Base-by-base conservation (phyloP, 768 basidiomycete species). In the Russula sp. region DNA sequence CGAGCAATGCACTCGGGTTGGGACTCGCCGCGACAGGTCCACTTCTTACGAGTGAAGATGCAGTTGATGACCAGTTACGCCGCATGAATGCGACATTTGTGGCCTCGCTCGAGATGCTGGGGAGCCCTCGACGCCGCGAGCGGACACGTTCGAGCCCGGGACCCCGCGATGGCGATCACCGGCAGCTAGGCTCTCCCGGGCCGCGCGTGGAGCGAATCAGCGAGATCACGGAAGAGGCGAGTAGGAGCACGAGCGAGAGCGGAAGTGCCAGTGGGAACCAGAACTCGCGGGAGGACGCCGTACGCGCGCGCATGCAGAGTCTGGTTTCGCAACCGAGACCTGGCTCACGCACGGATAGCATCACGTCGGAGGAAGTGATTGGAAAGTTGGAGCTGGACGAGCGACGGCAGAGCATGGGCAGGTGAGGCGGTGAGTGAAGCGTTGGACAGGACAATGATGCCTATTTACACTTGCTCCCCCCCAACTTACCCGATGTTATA, bases 51-150 rank as follows among this genome's bases (percentile, higher is more conserved):
- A 83, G 78, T 35, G 83, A 81, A 66, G 77, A 79, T 4, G 88
- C 85, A 60, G 83, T 91, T 3, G 86, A 88, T 57, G 84, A 84
- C 71, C 76, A 81, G 64, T 70, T 91, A 57, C 75, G 74, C 52
- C 77, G 78, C 73, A 87, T 90, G 88, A 83, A 88, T 61, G 85
- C 85, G 66, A 76, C 78, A 47, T 91, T 91, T 71, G 65, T 83
- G 68, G 80, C 79, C 59, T 87, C 84, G 53, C 73, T 91, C 37
- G 82, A 84, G 61, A 85, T 84, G 18, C 74, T 89, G 3, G 73
- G 75, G 1, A 57, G 59, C n/a, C 73, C 76, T 9, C 68, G 73
- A 20, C 64, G 71, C 57, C 71, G 76, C 42, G 69, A 71, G 61
- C 64, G 69, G 63, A 64, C 70, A 57, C 64, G 65, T 57, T 57